Evolutionary conservation across 495 filamentous ascomycete species (phyloP).

Genomic region (Podospora comata): DNA sequence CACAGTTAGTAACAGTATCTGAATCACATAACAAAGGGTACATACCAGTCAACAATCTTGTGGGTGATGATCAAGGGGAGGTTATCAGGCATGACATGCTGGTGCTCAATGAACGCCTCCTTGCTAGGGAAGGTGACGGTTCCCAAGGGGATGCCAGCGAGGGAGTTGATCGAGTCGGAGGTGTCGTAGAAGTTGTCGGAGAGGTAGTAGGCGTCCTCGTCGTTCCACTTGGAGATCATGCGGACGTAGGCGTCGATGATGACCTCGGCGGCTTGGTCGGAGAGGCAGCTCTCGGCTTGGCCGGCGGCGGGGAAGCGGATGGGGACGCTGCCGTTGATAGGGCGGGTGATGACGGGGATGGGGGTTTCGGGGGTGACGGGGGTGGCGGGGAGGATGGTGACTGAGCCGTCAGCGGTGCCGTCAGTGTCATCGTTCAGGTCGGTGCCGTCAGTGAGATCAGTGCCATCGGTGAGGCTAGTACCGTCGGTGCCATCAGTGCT

Average conservation of each 20-base stretch:
- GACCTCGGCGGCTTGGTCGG: slow-evolving; percentile 22
- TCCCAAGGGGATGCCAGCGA: slow-evolving; percentile 29
- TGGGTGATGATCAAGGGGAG: slow-evolving; percentile 14
- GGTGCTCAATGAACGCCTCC: slow-evolving; percentile 24
- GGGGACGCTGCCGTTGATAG: background rate
- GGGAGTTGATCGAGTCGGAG: slow-evolving; percentile 34
- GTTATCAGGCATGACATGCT: slow-evolving; percentile 20
- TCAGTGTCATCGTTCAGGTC: background rate
- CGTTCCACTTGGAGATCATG: slow-evolving; percentile 30
- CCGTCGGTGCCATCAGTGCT: background rate
- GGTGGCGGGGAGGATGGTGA: background rate
- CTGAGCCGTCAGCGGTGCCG: background rate
- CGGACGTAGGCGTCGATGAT: slow-evolving; percentile 26
- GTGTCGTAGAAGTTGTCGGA: slow-evolving; percentile 26
- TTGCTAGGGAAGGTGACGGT: slow-evolving; percentile 29
- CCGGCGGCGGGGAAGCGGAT: background rate
- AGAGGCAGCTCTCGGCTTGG: slow-evolving; percentile 7
- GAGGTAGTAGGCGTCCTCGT: slow-evolving; percentile 26
- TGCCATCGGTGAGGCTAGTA: background rate
- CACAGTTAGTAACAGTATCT: background rate
- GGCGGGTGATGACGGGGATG: background rate
- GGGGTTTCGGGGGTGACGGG: background rate
- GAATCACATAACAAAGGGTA: background rate
- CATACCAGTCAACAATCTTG: background rate
- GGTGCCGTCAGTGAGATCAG: background rate